Evolutionary conservation across 495 filamentous ascomycete species (phyloP).

Genomic region (Margaritispora aquatica): DNA sequence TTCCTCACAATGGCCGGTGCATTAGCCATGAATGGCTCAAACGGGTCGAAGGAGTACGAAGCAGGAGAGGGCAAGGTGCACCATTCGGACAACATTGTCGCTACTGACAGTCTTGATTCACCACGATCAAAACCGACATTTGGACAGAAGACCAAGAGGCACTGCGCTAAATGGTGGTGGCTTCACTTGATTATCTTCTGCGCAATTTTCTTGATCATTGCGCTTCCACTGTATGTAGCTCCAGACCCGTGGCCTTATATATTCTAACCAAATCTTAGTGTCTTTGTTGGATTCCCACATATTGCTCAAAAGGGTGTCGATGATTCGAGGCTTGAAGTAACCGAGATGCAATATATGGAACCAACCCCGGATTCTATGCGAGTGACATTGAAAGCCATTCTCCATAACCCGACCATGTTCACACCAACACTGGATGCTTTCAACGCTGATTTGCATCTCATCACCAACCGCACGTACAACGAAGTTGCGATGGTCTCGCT

Average conservation of each 20-base stretch:
- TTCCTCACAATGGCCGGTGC: neutral
- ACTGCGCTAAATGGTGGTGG: slow-evolving; percentile 64
- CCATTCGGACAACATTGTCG: slow-evolving; percentile 5
- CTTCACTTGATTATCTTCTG: slow-evolving; percentile 55
- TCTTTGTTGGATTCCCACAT: slow-evolving; percentile 66
- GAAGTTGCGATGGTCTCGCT: slow-evolving; percentile 46
- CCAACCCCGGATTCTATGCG: slow-evolving; percentile 51
- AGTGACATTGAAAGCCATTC: slow-evolving; percentile 44
- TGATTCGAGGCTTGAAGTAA: slow-evolving; percentile 54
- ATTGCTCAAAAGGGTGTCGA: slow-evolving; percentile 67
- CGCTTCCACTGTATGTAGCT: slow-evolving; percentile 59
- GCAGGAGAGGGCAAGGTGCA: neutral
- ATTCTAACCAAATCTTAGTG: slow-evolving; percentile 33
- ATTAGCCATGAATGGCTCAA: neutral
- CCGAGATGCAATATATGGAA: slow-evolving; percentile 49
- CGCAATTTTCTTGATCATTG: slow-evolving; percentile 50
- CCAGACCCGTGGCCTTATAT: neutral
- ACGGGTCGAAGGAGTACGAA: neutral
- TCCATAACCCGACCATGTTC: slow-evolving; percentile 40
- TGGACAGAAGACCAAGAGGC: slow-evolving; percentile 25
- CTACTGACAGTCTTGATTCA: neutral
- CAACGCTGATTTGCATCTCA: slow-evolving; percentile 43
- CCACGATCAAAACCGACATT: neutral
- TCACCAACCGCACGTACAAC: slow-evolving; percentile 45
- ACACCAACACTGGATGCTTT: slow-evolving; percentile 53